phyloP scores from a whole-genome alignment of 768 basidiomycete species.

The Lyophyllum decastes region DNA sequence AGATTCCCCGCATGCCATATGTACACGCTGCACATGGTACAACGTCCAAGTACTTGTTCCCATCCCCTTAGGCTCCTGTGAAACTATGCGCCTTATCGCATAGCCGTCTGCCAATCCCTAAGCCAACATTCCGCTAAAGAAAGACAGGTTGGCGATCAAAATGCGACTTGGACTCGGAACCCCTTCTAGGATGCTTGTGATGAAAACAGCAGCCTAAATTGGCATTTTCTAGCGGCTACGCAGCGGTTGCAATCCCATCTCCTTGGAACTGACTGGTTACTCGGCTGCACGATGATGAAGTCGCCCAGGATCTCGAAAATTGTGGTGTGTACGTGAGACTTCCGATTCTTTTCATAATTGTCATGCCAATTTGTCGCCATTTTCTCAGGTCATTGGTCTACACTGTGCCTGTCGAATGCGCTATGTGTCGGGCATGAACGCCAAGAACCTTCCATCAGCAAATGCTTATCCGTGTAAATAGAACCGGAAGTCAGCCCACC shows the following conservation, averaged over 20 bases:
- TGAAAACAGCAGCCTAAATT: background rate
- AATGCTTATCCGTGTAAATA: background rate
- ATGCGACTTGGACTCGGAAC: background rate
- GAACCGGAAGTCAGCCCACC: background rate
- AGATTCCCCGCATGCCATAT: background rate
- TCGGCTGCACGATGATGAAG: background rate
- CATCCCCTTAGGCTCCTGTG: background rate
- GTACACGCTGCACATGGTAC: constrained; percentile 1
- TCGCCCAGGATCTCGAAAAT: background rate
- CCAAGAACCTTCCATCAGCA: constrained; percentile 1
- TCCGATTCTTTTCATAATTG: background rate
- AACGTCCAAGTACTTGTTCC: background rate
- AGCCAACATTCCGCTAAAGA: background rate
- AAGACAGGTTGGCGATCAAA: background rate
- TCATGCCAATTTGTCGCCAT: background rate
- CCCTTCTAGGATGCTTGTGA: background rate
- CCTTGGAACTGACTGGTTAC: background rate
- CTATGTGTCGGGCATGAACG: background rate
- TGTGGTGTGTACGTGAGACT: background rate
- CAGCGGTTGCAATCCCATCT: background rate
- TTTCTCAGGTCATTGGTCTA: background rate
- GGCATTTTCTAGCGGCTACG: background rate
- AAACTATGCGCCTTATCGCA: background rate
- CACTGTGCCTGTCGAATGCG: background rate
- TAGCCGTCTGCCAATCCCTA: background rate